These are phyloP conservation scores for Ogataea kodamae DNA, from an alignment of 805 yeast species.

Conservation along the genomic window DNA sequence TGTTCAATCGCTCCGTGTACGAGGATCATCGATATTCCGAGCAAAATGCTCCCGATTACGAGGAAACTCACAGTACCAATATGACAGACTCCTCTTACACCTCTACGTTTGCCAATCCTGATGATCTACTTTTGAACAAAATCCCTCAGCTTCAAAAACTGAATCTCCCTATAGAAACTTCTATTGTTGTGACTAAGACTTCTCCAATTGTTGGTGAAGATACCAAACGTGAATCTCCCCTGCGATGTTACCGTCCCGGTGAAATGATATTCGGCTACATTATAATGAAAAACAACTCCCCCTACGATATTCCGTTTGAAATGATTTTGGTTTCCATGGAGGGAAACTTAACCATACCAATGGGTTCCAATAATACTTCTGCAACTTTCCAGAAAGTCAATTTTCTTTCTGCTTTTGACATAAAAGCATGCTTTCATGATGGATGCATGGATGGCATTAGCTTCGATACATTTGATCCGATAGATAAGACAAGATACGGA, in stretches of 20 bases:
- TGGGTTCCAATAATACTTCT: slow-evolving; percentile 1
- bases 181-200: slow-evolving; percentile 38
- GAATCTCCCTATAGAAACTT: slow-evolving; percentile 24
- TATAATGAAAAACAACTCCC: slow-evolving; percentile 39
- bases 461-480: slow-evolving; percentile 14
- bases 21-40: slow-evolving; percentile 10
- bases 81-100: no score
- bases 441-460: slow-evolving; percentile 25
- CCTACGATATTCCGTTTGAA: slow-evolving; percentile 49
- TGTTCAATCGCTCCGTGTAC: slow-evolving; percentile 24
- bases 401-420: slow-evolving; percentile 48
- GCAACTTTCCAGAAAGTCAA: slow-evolving; percentile 24
- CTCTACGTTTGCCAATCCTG: slow-evolving; percentile 23
- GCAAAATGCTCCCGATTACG: slow-evolving; percentile 22
- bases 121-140: slow-evolving; percentile 27
- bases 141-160: slow-evolving; percentile 23
- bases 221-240: slow-evolving; percentile 30
- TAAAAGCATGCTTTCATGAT: slow-evolving; percentile 49
- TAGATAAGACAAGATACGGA: slow-evolving; percentile 34
- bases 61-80: no score
- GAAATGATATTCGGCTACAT: slow-evolving; percentile 61
- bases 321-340: slow-evolving; percentile 59
- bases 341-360: slow-evolving; percentile 38
- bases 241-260: slow-evolving; percentile 63
- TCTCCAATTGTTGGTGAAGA: slow-evolving; percentile 32